Conservation (phyloP, 148 eudicot genomes). For the Rhododendron henanense region DNA sequence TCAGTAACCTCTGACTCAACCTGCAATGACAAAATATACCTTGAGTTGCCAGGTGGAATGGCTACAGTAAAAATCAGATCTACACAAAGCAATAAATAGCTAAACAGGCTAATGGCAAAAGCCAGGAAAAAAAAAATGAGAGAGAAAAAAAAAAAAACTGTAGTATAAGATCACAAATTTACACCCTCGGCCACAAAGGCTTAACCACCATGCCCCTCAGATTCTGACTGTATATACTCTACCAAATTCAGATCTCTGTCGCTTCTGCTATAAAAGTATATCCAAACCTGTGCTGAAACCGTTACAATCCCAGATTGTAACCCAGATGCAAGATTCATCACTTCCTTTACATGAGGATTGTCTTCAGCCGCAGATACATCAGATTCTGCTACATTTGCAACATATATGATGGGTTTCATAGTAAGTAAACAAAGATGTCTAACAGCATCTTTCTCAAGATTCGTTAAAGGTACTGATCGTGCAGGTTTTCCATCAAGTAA, state of each 20-base stretch:
- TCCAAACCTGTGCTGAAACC: conserved; percentile 85
- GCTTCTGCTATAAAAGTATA: conserved; percentile 1
- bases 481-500: conserved; percentile 96
- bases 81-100: not conserved
- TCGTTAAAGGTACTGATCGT: conserved; percentile 80
- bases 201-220: not conserved
- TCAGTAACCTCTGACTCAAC: conserved; percentile 96
- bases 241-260: not conserved
- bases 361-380: conserved; percentile 76
- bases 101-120: not conserved
- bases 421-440: conserved; percentile 95
- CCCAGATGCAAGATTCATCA: conserved; percentile 65
- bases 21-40: conserved; percentile 35
- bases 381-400: conserved; percentile 97
- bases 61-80: not conserved
- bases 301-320: conserved; percentile 83
- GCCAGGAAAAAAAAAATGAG: not conserved
- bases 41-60: conserved; percentile 1
- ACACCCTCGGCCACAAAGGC: conserved; percentile 2
- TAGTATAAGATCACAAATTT: not conserved
- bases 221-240: not conserved
- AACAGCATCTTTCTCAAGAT: conserved; percentile 70
- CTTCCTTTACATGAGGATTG: conserved; percentile 79
- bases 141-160: not conserved
- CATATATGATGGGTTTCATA: conserved; percentile 86